phyloP scores from a whole-genome alignment of 176 grass and related monocot genomes.

The Saccharum officinarum region DNA sequence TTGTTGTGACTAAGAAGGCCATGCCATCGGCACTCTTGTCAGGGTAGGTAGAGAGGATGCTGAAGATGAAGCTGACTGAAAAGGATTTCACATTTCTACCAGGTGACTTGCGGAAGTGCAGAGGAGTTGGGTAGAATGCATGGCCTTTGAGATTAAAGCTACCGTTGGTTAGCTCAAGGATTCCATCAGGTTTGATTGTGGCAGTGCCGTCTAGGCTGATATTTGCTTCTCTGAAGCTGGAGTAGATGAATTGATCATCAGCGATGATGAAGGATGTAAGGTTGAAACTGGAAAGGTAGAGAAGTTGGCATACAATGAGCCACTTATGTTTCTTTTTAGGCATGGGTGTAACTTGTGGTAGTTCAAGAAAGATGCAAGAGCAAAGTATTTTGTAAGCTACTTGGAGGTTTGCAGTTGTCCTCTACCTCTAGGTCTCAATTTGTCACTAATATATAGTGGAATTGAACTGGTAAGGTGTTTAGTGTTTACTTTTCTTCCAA shows the following conservation, averaged over 20 bases:
- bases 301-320: not conserved
- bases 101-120: not conserved
- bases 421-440: not conserved
- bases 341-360: not conserved
- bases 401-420: not conserved
- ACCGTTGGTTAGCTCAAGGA: slow-evolving; percentile 33
- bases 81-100: not conserved
- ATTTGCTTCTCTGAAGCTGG: not conserved
- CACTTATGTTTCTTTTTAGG: not conserved
- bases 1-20: not conserved
- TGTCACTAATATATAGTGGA: not conserved
- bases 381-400: not conserved
- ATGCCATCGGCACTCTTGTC: slow-evolving; percentile 9
- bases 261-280: not conserved
- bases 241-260: not conserved
- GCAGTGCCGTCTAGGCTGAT: slow-evolving; percentile 1
- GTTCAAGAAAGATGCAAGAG: not conserved
- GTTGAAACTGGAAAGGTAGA: not conserved
- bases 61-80: slow-evolving; percentile 26
- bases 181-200: slow-evolving; percentile 5
- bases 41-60: slow-evolving; percentile 1
- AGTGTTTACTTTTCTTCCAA: not conserved
- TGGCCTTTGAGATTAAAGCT: slow-evolving; percentile 20
- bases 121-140: slow-evolving; percentile 31
- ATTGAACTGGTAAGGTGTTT: not conserved